Percentiles rank a stretch among this genome's conserved stretches.
Conservation (phyloP, 2,329 filamentous ascomycete genomes). For the Botrytis galanthina region DNA sequence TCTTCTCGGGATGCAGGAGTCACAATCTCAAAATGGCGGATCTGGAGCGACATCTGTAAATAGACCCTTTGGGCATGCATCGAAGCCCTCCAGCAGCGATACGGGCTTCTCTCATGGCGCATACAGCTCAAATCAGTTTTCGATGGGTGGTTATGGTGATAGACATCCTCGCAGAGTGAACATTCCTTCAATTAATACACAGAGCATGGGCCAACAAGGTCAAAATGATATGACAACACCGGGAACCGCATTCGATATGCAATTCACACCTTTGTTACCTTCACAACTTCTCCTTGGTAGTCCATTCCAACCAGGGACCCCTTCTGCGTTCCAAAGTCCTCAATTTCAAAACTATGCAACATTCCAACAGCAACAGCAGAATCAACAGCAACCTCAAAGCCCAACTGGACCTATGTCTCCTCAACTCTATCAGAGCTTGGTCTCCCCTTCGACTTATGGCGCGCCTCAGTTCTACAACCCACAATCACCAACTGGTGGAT, state of each 20-base stretch:
- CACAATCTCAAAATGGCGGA: conserved; percentile 59
- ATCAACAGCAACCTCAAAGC: conserved; percentile 59
- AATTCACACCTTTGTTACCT: conserved; percentile 93
- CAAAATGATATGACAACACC: conserved; percentile 78
- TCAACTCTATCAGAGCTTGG: conserved; percentile 77
- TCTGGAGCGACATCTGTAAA: conserved; percentile 52
- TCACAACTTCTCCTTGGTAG: conserved; percentile 93
- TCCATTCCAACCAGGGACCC: conserved; percentile 93
- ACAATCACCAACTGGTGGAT: conserved; percentile 82
- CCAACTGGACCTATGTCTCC: conserved; percentile 79
- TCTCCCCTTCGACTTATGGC: conserved; percentile 81
- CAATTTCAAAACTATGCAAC: conserved; percentile 84
- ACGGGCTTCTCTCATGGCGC: conserved; percentile 92
- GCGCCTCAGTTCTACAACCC: conserved; percentile 78
- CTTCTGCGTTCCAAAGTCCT: conserved; percentile 82
- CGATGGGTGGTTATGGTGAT: conserved; percentile 76
- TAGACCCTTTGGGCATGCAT: conserved; percentile 68
- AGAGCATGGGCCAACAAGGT: conserved; percentile 54
- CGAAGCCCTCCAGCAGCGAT: conserved; percentile 79
- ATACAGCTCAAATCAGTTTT: conserved; percentile 76
- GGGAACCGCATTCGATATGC: conserved; percentile 92
- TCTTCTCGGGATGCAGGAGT: conserved; percentile 88
- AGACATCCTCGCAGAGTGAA: conserved; percentile 81
- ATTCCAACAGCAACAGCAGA: conserved; percentile 61
- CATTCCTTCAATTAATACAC: conserved; percentile 90